Base-by-base conservation (phyloP, 2,329 filamentous ascomycete species). In the Colletotrichum australisinense region DNA sequence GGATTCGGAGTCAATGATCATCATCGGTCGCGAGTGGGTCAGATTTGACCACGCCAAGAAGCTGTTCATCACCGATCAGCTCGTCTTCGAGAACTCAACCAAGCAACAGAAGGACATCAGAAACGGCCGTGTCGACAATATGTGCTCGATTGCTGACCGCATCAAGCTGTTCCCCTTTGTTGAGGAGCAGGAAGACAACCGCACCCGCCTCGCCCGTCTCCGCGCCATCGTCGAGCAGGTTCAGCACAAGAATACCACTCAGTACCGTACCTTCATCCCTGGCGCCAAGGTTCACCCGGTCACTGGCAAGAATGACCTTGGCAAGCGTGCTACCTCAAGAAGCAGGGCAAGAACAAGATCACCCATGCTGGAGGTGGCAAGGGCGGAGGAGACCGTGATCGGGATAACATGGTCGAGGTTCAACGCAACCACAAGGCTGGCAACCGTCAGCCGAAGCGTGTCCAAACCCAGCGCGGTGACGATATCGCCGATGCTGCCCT, bases 81-180 rank as follows among this genome's bases (percentile, higher is more conserved):
- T 66, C 55, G 49, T 64, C 5, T 73, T 66, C 28, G 71, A 68
- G 24, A 52, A 46, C 12, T 19, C 53, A 28, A 73, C 67, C 26
- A 62, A 62, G 32, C 16, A 32, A 16, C 71, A 71, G 5, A 73
- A 70, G 24, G 32, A 49, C 19, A 46, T 67, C 32, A 59, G 71
- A 22, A 62, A 35, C 55, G 70, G 66, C 35, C 67, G 71, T 4
- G 57, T 73, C 52, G 26, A 56, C 35, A 66, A 73, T 22, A 69
- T 62, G 55, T 65, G 60, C 28, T 32, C 59, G 1, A 57, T 62
- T 5, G n/a, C 56, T 12, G 6, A 22, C 1, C 55, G 35, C 5
- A 16, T 26, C 7, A n/a, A 73, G n/a, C n/a, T 49, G 26, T 35
- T 73, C 5, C 60, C 60, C 19, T 73, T 60, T 35, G 32, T 70